Evolutionary conservation across 2,329 filamentous ascomycete species (phyloP).

Genomic region (Fusarium staphyleae): DNA sequence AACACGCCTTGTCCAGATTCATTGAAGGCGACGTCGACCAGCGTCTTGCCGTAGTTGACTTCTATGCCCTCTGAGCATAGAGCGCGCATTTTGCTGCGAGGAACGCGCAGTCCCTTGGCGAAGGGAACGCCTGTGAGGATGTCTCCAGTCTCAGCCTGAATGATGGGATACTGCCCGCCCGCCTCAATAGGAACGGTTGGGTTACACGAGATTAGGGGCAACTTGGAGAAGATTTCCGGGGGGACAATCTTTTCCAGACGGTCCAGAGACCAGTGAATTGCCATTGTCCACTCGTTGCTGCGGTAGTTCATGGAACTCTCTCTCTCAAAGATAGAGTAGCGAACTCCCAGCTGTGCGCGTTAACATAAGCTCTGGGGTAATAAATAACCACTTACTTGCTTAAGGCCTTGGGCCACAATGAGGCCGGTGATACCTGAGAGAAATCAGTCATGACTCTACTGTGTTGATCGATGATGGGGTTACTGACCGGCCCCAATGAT

Average conservation of each 20-base stretch:
- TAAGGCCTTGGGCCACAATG: constrained; percentile 29
- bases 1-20: constrained; percentile 24
- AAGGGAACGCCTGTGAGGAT: constrained; percentile 31
- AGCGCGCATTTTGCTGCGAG: constrained; percentile 31
- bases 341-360: constrained; percentile 13
- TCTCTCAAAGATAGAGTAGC: constrained; percentile 32
- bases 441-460: neutral
- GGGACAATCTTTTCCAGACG: constrained; percentile 28
- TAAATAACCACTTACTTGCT: constrained; percentile 8
- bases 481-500: constrained; percentile 30
- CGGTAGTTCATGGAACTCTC: constrained; percentile 31
- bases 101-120: constrained; percentile 31
- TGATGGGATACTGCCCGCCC: constrained; percentile 33
- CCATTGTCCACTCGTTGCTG: constrained; percentile 39
- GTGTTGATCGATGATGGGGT: too few relatives aligned
- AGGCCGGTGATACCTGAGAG: constrained; percentile 27
- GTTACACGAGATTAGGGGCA: constrained; percentile 34
- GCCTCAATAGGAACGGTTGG: constrained; percentile 29
- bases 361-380: neutral
- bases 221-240: constrained; percentile 19
- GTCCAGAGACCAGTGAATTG: constrained; percentile 33
- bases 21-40: constrained; percentile 29
- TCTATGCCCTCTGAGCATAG: constrained; percentile 29
- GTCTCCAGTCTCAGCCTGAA: constrained; percentile 31
- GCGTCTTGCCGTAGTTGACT: constrained; percentile 31